phyloP scores from a whole-genome alignment of 345 rosid species.

The Hirschfeldia incana region DNA sequence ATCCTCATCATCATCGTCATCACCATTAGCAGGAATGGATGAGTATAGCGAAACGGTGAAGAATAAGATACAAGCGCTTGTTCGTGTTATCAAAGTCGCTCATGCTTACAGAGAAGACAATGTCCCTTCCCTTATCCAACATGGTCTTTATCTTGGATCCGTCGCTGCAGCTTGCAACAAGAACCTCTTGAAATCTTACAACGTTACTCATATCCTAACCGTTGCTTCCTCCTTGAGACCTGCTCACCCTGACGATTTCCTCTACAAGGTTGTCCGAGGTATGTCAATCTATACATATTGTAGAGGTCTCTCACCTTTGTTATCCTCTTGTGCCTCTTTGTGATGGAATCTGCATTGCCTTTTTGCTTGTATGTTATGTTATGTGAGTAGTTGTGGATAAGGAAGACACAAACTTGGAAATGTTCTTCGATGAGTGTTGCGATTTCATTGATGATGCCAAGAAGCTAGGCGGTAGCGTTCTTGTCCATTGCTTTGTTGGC shows the following conservation, averaged over 20 bases:
- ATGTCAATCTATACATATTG: not conserved
- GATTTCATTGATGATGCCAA: slow-evolving; percentile 71
- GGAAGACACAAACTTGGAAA: slow-evolving; percentile 45
- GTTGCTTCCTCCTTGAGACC: slow-evolving; percentile 47
- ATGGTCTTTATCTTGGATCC: slow-evolving; percentile 61
- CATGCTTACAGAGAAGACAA: slow-evolving; percentile 47
- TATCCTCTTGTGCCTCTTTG: not conserved
- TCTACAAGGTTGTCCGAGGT: slow-evolving; percentile 51
- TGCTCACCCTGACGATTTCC: slow-evolving; percentile 45
- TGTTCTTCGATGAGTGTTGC: slow-evolving; percentile 65
- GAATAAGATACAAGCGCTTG: slow-evolving; percentile 51
- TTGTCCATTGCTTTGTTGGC: slow-evolving; percentile 52
- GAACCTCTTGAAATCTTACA: slow-evolving; percentile 44
- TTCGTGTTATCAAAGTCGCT: slow-evolving; percentile 45
- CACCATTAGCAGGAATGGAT: slow-evolving; percentile 35
- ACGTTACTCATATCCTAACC: slow-evolving; percentile 50
- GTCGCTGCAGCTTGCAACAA: slow-evolving; percentile 49
- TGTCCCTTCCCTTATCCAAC: slow-evolving; percentile 54
- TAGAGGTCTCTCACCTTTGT: not conserved
- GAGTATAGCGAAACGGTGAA: slow-evolving; percentile 42
- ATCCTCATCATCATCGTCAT: slow-evolving; percentile 8
- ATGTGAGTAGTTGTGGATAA: slow-evolving; percentile 53
- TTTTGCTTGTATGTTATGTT: slow-evolving; percentile 7
- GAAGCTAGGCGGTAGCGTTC: slow-evolving; percentile 43
- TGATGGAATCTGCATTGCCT: not conserved